phyloP scores from a whole-genome alignment of 768 basidiomycete genomes.

The Obba rivulosa region DNA sequence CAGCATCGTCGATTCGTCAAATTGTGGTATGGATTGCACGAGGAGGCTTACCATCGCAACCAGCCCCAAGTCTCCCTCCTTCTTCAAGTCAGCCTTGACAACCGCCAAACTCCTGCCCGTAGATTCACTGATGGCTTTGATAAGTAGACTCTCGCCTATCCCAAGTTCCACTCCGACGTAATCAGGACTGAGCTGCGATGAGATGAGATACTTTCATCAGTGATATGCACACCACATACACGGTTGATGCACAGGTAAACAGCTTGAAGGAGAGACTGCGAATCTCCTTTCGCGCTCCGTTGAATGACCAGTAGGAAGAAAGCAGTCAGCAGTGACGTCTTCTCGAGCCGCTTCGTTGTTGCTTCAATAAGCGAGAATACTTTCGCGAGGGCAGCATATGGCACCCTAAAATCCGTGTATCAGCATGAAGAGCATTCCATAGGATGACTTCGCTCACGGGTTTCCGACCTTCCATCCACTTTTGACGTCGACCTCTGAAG shows the following conservation, averaged over 20 bases:
- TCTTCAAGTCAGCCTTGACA: slow-evolving; percentile 90
- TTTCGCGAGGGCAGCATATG: slow-evolving; percentile 89
- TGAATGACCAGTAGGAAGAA: slow-evolving; percentile 89
- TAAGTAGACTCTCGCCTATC: slow-evolving; percentile 89
- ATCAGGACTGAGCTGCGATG: slow-evolving; percentile 79
- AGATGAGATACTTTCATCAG: neutral
- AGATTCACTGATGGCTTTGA: slow-evolving; percentile 93
- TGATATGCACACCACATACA: slow-evolving; percentile 38
- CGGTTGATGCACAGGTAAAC: slow-evolving; percentile 97
- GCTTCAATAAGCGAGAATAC: slow-evolving; percentile 86
- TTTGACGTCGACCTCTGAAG: slow-evolving; percentile 65
- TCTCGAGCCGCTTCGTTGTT: slow-evolving; percentile 94
- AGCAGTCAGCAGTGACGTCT: slow-evolving; percentile 80
- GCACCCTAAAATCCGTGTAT: slow-evolving; percentile 51
- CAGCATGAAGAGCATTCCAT: neutral
- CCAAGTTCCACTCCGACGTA: slow-evolving; percentile 94
- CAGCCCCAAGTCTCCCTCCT: slow-evolving; percentile 90
- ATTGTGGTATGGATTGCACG: too few relatives aligned
- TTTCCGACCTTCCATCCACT: slow-evolving; percentile 83
- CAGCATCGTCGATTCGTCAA: too few relatives aligned
- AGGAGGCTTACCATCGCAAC: slow-evolving; percentile 78
- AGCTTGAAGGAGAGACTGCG: slow-evolving; percentile 72
- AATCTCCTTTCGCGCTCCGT: slow-evolving; percentile 71
- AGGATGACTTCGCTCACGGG: slow-evolving; percentile 49
- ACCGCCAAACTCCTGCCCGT: slow-evolving; percentile 81